Conservation (phyloP, 441 rosid species). For the Gossypium gossypioides region DNA sequence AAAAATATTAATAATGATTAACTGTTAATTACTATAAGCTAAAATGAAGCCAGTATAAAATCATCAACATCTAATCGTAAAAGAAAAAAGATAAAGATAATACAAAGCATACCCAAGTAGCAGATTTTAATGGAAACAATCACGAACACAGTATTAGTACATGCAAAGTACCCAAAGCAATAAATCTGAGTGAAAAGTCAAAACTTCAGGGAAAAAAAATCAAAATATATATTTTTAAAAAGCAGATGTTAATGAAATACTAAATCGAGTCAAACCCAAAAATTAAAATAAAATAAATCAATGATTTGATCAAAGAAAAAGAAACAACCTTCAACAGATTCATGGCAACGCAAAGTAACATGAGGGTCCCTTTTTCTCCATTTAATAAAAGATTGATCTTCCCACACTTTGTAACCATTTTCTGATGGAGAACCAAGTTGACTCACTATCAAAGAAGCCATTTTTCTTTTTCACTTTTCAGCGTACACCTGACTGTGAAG, state of each 20-base stretch:
- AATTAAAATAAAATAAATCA: neutral
- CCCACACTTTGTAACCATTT: constrained; percentile 60
- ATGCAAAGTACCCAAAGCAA: neutral
- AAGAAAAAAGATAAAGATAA: neutral
- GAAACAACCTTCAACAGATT: constrained; percentile 61
- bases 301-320: neutral
- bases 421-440: constrained; percentile 47
- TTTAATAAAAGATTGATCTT: constrained; percentile 73
- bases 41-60: neutral
- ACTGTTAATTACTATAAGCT: neutral
- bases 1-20: neutral
- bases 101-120: constrained; percentile 27
- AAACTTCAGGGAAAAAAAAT: neutral
- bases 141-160: neutral
- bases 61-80: neutral
- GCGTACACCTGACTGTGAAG: neutral
- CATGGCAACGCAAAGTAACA: constrained; percentile 81
- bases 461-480: constrained; percentile 3
- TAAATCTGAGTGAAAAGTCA: neutral
- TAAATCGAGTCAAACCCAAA: constrained; percentile 1
- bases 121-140: neutral
- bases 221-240: neutral
- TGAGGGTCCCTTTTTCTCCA: constrained; percentile 91
- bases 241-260: neutral
- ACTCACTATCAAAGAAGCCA: constrained; percentile 47